A percentile compares a stretch with the other conserved stretches of the same genome.
These are phyloP conservation scores for Blastobotrys aristatus DNA, from an alignment of 1,139 yeast species.

Conservation along the genomic window DNA sequence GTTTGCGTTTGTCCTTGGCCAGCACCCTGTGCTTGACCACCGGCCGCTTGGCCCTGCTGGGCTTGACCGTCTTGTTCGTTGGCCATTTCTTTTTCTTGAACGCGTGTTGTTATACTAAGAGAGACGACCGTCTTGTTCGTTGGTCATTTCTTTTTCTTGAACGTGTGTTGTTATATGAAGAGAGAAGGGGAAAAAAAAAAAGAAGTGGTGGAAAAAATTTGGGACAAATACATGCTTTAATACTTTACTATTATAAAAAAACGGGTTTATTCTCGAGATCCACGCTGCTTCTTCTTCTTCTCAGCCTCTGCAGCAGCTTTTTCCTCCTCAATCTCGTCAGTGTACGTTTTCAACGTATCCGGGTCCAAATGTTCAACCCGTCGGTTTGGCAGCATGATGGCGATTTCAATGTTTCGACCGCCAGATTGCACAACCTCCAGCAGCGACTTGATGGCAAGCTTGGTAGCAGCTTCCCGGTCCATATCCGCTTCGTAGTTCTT, in stretches of 20 bases:
- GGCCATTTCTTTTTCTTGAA: background rate
- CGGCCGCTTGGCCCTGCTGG: background rate
- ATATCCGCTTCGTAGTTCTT: constrained; percentile 76
- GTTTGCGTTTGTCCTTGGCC: background rate
- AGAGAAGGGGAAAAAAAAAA: background rate
- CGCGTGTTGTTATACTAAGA: background rate
- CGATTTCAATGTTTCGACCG: constrained; percentile 90
- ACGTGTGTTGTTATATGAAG: background rate
- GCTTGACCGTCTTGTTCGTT: constrained; percentile 4
- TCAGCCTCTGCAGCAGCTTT: constrained; percentile 86
- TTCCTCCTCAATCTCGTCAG: constrained; percentile 82
- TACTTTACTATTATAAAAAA: background rate
- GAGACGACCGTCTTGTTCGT: background rate
- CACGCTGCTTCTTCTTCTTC: constrained; percentile 46
- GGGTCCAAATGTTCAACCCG: constrained; percentile 41
- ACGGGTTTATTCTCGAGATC: background rate
- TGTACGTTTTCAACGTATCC: constrained; percentile 72
- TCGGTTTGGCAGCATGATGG: constrained; percentile 71
- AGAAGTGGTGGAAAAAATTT: too few relatives aligned
- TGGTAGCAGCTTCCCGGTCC: constrained; percentile 69
- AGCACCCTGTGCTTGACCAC: background rate
- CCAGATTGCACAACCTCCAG: constrained; percentile 98
- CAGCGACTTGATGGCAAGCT: constrained; percentile 77
- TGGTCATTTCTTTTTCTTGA: background rate
- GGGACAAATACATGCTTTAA: too few relatives aligned